Percentiles rank a stretch among this genome's conserved stretches.
phyloP scores from a whole-genome alignment of 2,329 filamentous ascomycete genomes.

The Hypomyces rosellus region DNA sequence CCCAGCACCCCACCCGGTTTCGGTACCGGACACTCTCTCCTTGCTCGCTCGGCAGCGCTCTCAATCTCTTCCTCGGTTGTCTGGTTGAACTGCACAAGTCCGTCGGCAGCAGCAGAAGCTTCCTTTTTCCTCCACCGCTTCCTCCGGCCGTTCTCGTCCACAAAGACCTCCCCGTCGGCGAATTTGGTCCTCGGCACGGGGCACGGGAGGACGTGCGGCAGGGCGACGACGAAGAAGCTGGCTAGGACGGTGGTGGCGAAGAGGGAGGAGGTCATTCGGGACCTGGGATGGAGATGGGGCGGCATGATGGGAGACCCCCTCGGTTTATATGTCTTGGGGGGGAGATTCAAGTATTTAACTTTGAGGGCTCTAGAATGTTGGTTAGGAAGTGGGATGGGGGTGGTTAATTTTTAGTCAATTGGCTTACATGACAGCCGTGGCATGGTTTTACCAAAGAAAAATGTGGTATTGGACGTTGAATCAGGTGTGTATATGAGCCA shows the following conservation, averaged over 20 bases:
- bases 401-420: slow-evolving; percentile 1
- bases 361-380: not conserved
- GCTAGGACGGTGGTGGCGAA: slow-evolving; percentile 89
- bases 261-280: slow-evolving; percentile 84
- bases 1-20: slow-evolving; percentile 78
- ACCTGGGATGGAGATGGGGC: slow-evolving; percentile 87
- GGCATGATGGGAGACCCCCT: slow-evolving; percentile 51
- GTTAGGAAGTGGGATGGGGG: not conserved
- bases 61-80: slow-evolving; percentile 30
- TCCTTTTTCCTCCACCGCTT: slow-evolving; percentile 38
- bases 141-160: slow-evolving; percentile 40
- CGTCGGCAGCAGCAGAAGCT: slow-evolving; percentile 29
- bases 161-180: slow-evolving; percentile 58
- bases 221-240: slow-evolving; percentile 84
- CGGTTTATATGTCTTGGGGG: slow-evolving; percentile 2
- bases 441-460: slow-evolving; percentile 13
- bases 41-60: slow-evolving; percentile 34
- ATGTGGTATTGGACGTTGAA: slow-evolving; percentile 5
- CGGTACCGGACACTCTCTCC: slow-evolving; percentile 83
- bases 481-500: slow-evolving; percentile 1
- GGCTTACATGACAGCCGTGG: slow-evolving; percentile 15
- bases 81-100: slow-evolving; percentile 43
- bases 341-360: slow-evolving; percentile 2
- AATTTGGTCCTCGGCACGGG: slow-evolving; percentile 71
- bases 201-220: slow-evolving; percentile 88